phyloP scores from a whole-genome alignment of 2,329 filamentous ascomycete genomes.

The Botrytis medusae region DNA sequence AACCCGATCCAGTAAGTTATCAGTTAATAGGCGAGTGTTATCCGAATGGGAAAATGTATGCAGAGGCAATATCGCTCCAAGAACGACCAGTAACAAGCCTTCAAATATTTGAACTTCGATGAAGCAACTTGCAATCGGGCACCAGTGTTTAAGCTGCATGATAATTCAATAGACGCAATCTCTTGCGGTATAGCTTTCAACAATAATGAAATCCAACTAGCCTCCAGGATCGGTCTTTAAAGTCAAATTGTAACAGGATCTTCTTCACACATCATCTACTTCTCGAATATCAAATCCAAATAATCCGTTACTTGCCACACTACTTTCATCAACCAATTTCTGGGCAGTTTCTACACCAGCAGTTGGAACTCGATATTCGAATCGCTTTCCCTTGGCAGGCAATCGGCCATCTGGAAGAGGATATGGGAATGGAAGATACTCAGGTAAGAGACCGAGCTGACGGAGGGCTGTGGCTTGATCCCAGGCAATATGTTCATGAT shows the following conservation, averaged over 20 bases:
- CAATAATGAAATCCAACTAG: background rate
- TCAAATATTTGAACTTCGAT: background rate
- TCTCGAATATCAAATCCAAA: constrained; percentile 35
- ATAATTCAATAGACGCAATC: background rate
- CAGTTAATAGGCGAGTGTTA: background rate
- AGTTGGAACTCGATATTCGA: constrained; percentile 62
- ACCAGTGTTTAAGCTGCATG: background rate
- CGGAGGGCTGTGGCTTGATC: constrained; percentile 63
- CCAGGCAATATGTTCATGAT: constrained; percentile 71
- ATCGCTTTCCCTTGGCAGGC: constrained; percentile 39
- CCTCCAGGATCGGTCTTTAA: fast-evolving
- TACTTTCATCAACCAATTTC: constrained; percentile 51
- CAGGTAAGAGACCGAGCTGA: constrained; percentile 58
- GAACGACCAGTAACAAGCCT: background rate
- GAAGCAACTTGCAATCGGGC: too few species aligned
- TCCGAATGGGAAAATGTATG: background rate
- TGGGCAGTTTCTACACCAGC: constrained; percentile 54
- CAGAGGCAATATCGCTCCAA: background rate
- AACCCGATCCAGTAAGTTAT: background rate
- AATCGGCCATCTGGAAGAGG: constrained; percentile 40
- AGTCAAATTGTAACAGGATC: background rate
- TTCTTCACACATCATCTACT: constrained; percentile 15
- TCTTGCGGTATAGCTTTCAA: background rate
- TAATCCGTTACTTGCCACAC: constrained; percentile 57
- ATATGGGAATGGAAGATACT: constrained; percentile 48